A percentile compares a stretch with the other conserved stretches of the same genome.
phyloP scores from a whole-genome alignment of 768 basidiomycete genomes.

The Pleurotus cornucopiae region DNA sequence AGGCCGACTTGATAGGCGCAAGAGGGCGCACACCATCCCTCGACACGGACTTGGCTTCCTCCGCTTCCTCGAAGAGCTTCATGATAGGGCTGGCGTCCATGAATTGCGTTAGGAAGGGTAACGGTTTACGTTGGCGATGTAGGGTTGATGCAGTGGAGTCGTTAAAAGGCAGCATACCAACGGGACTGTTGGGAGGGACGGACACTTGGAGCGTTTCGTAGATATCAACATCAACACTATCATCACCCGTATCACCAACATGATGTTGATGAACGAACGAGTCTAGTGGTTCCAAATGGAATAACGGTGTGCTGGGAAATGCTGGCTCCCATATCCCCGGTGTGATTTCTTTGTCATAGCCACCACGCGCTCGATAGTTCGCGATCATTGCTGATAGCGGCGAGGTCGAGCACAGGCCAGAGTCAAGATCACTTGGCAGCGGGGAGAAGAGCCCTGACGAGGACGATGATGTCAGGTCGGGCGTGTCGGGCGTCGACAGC shows the following conservation, averaged over 20 bases:
- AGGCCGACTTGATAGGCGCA: constrained; percentile 5
- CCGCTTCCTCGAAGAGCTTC: not conserved
- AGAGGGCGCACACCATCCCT: constrained; percentile 4
- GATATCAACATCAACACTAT: not conserved
- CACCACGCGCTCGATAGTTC: not conserved
- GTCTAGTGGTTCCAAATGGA: not conserved
- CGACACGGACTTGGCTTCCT: not conserved
- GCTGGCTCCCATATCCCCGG: not conserved
- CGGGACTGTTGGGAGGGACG: constrained; percentile 3
- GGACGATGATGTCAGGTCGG: constrained; percentile 5
- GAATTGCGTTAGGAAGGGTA: constrained; percentile 1
- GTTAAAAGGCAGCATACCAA: not conserved
- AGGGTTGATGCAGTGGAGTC: not conserved
- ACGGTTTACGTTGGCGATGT: constrained; percentile 1
- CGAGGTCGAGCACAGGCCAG: not conserved
- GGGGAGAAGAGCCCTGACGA: constrained; percentile 5
- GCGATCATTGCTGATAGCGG: not conserved
- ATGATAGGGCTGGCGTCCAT: constrained; percentile 1
- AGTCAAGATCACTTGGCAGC: not conserved
- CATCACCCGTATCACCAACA: constrained; percentile 5
- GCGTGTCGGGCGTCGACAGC: constrained; percentile 4
- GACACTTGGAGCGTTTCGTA: not conserved
- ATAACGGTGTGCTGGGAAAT: not conserved
- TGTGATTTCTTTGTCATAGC: not conserved
- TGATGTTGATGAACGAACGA: constrained; percentile 4